Evolutionary conservation across 2,329 filamentous ascomycete genomes (phyloP), one percentile per base, ranked within the genome.

Genomic region (Cordyceps farinosa): DNA sequence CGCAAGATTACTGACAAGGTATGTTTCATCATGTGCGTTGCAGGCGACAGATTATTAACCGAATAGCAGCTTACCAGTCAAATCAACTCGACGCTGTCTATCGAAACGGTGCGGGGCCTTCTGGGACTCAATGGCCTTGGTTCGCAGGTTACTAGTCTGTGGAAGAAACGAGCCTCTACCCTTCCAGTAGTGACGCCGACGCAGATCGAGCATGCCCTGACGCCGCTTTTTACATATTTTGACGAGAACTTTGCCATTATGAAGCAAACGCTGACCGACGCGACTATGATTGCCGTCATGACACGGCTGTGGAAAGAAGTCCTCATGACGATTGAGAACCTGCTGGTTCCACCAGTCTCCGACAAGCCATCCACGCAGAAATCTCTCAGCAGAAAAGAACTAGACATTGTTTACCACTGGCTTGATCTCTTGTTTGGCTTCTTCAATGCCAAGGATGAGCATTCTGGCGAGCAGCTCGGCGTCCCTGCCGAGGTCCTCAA

Each of bases 241-340:
- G 91, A 99, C 73, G 94, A 97, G 74, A 99, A 99, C 72, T 99
- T 99, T 76, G 92, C 92, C 64, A 97, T 98, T 69, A 97, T 99
- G 93, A 97, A 98, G 78, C 88, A 95, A 75, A 97, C 94, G 0
- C 81, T 99, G 63, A 98, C 95, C 1, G 90, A 92, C 64, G 89
- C 92, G 63, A 96, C 95, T n/a, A 97, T 99, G 94, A 87, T 93
- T 69, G 93, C 95, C 73, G 95, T 99, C 70, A 99, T 99, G 95
- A 96, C 92, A 29, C 87, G 95, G 51, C 79, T 99, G 6, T 99
- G 95, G 95, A 99, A 99, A 77, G 95, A 99, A 75, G 93, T 97
- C 0, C 82, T 99, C 17, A 88, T 93, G 69, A 96, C 94, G 1
- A 90, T 98, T 67, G 95, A 99, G 77, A 85, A 86, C 44, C 82